Conservation (phyloP, 805 yeast species). For the Starmerella stellata region DNA sequence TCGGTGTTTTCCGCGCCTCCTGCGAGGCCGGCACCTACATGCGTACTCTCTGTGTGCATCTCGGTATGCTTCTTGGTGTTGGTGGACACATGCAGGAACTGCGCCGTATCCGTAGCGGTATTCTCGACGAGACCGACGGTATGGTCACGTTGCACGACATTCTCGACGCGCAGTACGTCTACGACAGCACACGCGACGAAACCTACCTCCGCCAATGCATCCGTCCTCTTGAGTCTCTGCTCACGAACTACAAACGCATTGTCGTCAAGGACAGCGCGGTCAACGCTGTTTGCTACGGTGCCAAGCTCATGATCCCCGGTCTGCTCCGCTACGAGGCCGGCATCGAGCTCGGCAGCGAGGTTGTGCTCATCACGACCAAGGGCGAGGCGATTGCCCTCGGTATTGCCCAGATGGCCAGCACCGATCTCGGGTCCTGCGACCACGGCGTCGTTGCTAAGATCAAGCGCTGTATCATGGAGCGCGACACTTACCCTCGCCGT, state of each 20-base stretch:
- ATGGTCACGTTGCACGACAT: constrained; percentile 94
- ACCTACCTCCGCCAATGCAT: constrained; percentile 82
- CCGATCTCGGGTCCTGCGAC: constrained; percentile 88
- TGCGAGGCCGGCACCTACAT: constrained; percentile 99
- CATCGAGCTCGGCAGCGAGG: constrained; percentile 92
- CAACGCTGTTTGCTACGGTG: constrained; percentile 96
- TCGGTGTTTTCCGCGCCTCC: constrained; percentile 98
- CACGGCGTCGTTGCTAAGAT: constrained; percentile 98
- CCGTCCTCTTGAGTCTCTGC: constrained; percentile 83
- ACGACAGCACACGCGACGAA: constrained; percentile 94
- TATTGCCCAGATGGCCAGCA: constrained; percentile 97
- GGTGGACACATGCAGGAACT: constrained; percentile 99
- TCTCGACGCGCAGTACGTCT: constrained; percentile 94
- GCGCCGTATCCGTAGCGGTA: constrained; percentile 97
- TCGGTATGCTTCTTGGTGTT: constrained; percentile 94
- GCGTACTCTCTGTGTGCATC: constrained; percentile 97
- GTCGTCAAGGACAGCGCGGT: constrained; percentile 93
- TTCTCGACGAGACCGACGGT: constrained; percentile 73
- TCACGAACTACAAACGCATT: constrained; percentile 89
- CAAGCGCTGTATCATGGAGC: constrained; percentile 98
- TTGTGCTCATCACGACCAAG: constrained; percentile 92
- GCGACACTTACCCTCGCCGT: constrained; percentile 97
- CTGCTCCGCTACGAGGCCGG: constrained; percentile 93
- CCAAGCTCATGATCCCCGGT: constrained; percentile 98
- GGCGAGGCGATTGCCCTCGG: constrained; percentile 99